Conservation (phyloP, 495 filamentous ascomycete species). For the Penicillium dipodomyicola region DNA sequence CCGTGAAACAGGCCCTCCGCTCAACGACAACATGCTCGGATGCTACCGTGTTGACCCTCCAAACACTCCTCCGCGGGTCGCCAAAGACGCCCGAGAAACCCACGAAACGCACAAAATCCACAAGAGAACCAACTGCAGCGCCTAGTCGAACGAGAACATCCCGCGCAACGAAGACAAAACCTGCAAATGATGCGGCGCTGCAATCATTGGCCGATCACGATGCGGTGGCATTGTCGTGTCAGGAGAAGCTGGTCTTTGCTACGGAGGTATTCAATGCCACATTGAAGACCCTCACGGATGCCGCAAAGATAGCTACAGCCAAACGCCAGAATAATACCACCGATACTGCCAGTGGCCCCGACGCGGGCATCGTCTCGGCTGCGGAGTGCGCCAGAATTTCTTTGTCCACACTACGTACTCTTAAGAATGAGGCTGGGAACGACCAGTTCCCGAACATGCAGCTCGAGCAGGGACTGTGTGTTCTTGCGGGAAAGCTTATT, state of each 20-base stretch:
- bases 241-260: conserved; percentile 68
- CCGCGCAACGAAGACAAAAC: conserved; percentile 36
- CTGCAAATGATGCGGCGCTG: conserved; percentile 25
- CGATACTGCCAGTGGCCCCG: conserved; percentile 32
- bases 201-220: conserved; percentile 36
- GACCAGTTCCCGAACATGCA: conserved; percentile 62
- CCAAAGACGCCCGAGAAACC: conserved; percentile 31
- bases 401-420: conserved; percentile 63
- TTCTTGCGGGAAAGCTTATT: conserved; percentile 69
- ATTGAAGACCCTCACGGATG: conserved; percentile 70
- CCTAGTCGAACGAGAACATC: conserved; percentile 37
- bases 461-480: conserved; percentile 78
- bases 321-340: conserved; percentile 34
- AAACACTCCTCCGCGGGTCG: conserved; percentile 41
- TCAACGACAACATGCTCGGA: conserved; percentile 50
- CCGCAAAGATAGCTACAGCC: conserved; percentile 50
- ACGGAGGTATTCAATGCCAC: conserved; percentile 79
- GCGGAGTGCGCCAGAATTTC: conserved; percentile 77
- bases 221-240: conserved; percentile 45
- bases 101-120: conserved; percentile 26
- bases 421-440: conserved; percentile 54
- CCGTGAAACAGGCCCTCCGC: conserved; percentile 49
- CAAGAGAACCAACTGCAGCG: conserved; percentile 16
- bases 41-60: conserved; percentile 45
- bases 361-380: conserved; percentile 35